Base-by-base conservation (phyloP, 2,329 filamentous ascomycete genomes). In the Xylaria sp. region DNA sequence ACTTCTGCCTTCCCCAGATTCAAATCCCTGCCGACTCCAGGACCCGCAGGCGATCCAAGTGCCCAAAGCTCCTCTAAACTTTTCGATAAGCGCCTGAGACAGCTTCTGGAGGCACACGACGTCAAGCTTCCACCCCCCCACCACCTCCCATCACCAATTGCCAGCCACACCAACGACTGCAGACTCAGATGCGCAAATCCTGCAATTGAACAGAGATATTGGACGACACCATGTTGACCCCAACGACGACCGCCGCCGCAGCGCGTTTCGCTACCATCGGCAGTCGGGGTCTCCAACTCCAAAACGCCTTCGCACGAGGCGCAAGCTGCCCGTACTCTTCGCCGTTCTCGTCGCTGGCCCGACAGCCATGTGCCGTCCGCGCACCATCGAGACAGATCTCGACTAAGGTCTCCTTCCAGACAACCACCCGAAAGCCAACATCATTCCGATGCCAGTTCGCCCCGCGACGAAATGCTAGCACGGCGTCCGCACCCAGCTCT, bases 281-380 rank as follows among this genome's bases (percentile, higher is more conserved):
- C 71, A 70, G 73, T 57, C 75, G 77, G 26, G 69, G 73, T 57
- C 72, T 79, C 20, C 75, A 78, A 54, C 72, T 78, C 44, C 76
- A 74, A 65, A 68, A 71, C 23, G 70, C 73, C 38, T 70, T 76
- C 59, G 46, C 71, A 48, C 73, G 74, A 71, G 75, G 75, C 56
- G 70, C 75, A 63, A 69, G 46, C 62, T 74, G 71, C 70, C 72
- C 69, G 15, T 76, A 72, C 66, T 72, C 74, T 17, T 49, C 75
- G 15, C 49, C 76, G 0, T 46, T 71, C 28, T 17, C 66, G 1
- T 73, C 72, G 36, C 70, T 76, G 3, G 71, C 70, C 48, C 73
- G 68, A 20, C 73, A 74, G 54, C 74, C 73, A 67, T 74, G 73
- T 70, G 59, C 72, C 26, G 42, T 68, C 28, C 61, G 69, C 58